Percentiles rank a stretch among this genome's conserved stretches.
These are phyloP conservation scores for Auriscalpium microsporum DNA, from an alignment of 768 basidiomycete genomes.

Conservation along the genomic window DNA sequence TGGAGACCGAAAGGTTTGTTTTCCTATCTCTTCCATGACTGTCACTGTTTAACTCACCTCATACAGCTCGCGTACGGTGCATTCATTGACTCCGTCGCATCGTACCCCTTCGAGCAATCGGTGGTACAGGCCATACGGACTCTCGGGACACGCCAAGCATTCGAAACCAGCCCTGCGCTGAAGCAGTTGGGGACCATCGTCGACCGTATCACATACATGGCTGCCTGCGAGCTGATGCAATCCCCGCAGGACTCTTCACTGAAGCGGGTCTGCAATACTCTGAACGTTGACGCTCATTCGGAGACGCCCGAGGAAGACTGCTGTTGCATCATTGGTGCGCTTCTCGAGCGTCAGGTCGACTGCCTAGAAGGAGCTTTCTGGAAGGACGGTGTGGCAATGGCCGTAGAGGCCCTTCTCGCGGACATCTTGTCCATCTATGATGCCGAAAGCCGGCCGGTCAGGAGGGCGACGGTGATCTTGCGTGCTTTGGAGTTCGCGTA, in stretches of 20 bases:
- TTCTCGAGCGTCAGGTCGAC: conserved; percentile 56
- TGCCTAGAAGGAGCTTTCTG: conserved; percentile 45
- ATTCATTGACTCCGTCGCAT: conserved; percentile 29
- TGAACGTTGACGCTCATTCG: neutral
- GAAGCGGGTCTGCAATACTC: conserved; percentile 8
- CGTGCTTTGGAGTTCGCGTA: conserved; percentile 47
- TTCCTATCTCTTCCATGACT: neutral
- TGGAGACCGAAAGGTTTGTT: conserved; percentile 62
- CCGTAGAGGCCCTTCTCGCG: conserved; percentile 34
- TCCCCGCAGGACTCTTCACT: conserved; percentile 43
- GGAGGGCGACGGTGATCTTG: conserved; percentile 49
- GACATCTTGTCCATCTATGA: conserved; percentile 46
- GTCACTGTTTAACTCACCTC: too few species aligned
- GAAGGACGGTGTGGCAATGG: conserved; percentile 45
- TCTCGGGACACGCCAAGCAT: conserved; percentile 21
- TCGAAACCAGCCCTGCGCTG: conserved; percentile 32
- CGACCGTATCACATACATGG: conserved; percentile 60
- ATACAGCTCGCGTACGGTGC: conserved; percentile 52
- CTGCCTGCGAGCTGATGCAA: conserved; percentile 57
- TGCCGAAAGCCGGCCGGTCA: conserved; percentile 40
- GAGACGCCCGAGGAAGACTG: conserved; percentile 1
- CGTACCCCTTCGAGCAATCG: conserved; percentile 16
- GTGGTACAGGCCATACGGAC: conserved; percentile 11
- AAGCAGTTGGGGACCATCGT: conserved; percentile 54
- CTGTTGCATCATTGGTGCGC: conserved; percentile 34